Evolutionary conservation across 2,329 filamentous ascomycete species (phyloP).

Genomic region (Teratosphaeria nubilosa): DNA sequence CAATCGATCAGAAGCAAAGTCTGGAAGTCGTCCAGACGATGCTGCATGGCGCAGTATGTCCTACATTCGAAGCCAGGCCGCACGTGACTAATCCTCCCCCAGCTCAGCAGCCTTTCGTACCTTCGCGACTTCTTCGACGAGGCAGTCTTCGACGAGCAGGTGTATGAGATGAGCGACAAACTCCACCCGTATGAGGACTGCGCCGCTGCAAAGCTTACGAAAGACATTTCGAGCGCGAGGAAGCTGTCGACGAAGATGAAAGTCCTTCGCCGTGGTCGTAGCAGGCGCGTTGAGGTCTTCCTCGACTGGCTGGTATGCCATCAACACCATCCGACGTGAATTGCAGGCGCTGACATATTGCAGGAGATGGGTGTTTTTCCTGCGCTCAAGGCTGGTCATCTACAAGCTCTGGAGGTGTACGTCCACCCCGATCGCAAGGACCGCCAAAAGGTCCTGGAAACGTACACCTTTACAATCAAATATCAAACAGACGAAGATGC

Average conservation of each 20-base stretch:
- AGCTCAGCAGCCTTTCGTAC: conserved; percentile 28
- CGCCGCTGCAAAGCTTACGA: conserved; percentile 13
- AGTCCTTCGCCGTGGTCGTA: conserved; percentile 30
- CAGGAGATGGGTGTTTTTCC: conserved; percentile 42
- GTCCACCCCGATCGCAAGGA: conserved; percentile 32
- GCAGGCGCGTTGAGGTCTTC: conserved; percentile 33
- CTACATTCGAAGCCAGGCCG: background rate
- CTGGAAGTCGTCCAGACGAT: conserved; percentile 39
- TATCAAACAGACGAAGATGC: conserved; percentile 21
- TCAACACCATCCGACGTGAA: background rate
- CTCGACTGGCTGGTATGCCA: conserved; percentile 38
- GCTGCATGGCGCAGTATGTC: conserved; percentile 36
- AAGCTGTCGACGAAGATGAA: conserved; percentile 19
- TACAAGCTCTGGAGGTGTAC: conserved; percentile 38
- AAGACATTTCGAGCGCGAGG: background rate
- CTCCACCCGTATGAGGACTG: conserved; percentile 24
- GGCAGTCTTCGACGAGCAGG: conserved; percentile 22
- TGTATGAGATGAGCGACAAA: conserved; percentile 15
- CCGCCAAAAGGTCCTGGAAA: conserved; percentile 33
- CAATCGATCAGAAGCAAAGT: conserved; percentile 33
- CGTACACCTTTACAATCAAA: conserved; percentile 40
- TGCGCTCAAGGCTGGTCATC: conserved; percentile 32
- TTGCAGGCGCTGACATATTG: conserved; percentile 14
- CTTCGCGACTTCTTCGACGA: conserved; percentile 23
- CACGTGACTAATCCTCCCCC: background rate